Evolutionary conservation across 139 green algal species (phyloP).

Genomic region (Micractinium conductrix): DNA sequence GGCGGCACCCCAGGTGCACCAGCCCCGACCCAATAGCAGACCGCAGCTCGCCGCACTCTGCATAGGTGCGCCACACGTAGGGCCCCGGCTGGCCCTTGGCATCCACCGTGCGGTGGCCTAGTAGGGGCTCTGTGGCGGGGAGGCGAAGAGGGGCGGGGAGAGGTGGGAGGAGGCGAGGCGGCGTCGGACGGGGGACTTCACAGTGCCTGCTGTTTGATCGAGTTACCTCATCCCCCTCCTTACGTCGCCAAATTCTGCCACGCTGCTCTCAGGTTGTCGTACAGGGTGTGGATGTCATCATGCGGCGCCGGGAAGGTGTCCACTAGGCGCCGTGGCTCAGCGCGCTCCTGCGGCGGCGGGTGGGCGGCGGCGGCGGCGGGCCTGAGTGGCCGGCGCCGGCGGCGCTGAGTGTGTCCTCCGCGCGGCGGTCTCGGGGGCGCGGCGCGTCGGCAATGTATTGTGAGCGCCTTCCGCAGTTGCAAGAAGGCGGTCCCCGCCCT

Average conservation of each 20-base stretch:
- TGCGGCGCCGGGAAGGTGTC: constrained; percentile 75
- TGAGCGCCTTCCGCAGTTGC: neutral
- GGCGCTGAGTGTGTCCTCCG: neutral
- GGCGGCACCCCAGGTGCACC: constrained; percentile 79
- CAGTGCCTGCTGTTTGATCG: too few relatives aligned
- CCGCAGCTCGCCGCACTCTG: constrained; percentile 69
- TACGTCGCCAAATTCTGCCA: constrained; percentile 75
- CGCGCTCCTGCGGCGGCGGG: constrained; percentile 57
- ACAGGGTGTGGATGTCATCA: constrained; percentile 86
- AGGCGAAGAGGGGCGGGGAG: neutral
- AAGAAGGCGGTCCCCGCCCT: too few relatives aligned
- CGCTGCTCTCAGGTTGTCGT: constrained; percentile 86
- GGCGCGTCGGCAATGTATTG: neutral
- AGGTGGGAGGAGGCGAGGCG: neutral
- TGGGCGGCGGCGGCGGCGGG: neutral
- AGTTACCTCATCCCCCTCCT: too few relatives aligned
- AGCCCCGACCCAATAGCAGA: constrained; percentile 90
- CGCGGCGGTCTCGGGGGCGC: too few relatives aligned
- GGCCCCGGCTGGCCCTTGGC: constrained; percentile 47
- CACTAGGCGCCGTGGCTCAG: constrained; percentile 76
- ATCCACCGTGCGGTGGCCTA: constrained; percentile 49
- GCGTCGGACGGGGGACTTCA: too few relatives aligned
- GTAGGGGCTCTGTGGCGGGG: constrained; percentile 50
- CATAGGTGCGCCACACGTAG: constrained; percentile 77
- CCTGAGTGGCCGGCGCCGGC: neutral